These are phyloP conservation scores for Lachancea mirantina DNA, from an alignment of 805 yeast genomes.

Conservation along the genomic window DNA sequence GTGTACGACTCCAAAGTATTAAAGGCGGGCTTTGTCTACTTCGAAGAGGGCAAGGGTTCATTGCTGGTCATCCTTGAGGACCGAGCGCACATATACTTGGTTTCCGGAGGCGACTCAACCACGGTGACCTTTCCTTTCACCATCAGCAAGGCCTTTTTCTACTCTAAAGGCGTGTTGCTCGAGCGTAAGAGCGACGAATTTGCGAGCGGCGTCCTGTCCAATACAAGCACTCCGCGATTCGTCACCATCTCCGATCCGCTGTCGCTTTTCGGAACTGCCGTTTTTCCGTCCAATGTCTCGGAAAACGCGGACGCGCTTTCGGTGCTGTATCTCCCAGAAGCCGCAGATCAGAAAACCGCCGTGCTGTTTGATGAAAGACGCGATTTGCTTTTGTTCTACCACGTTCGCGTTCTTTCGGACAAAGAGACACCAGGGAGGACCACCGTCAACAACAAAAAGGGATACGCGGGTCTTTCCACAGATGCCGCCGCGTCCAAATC, in stretches of 20 bases:
- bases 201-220: conserved; percentile 11
- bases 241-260: conserved; percentile 69
- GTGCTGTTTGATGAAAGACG: conserved; percentile 18
- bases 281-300: conserved; percentile 1
- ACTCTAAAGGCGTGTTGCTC: conserved; percentile 59
- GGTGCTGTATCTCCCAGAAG: conserved; percentile 22
- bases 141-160: conserved; percentile 53
- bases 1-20: conserved; percentile 43
- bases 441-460: conserved; percentile 1
- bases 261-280: conserved; percentile 62
- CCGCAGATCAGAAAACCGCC: conserved; percentile 24
- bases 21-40: conserved; percentile 55
- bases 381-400: conserved; percentile 18
- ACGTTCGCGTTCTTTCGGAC: conserved; percentile 17
- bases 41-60: conserved; percentile 32
- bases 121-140: conserved; percentile 64
- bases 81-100: conserved; percentile 52
- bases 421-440: conserved; percentile 6
- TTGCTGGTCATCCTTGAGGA: conserved; percentile 57
- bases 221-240: conserved; percentile 33
- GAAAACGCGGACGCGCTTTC: conserved; percentile 2
- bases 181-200: conserved; percentile 37
- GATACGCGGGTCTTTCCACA: conserved; percentile 4
- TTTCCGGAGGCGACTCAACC: conserved; percentile 50
- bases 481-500: neutral